Conservation (phyloP, 192 early-diverging fungal genomes). For the Entomortierella parvispora region DNA sequence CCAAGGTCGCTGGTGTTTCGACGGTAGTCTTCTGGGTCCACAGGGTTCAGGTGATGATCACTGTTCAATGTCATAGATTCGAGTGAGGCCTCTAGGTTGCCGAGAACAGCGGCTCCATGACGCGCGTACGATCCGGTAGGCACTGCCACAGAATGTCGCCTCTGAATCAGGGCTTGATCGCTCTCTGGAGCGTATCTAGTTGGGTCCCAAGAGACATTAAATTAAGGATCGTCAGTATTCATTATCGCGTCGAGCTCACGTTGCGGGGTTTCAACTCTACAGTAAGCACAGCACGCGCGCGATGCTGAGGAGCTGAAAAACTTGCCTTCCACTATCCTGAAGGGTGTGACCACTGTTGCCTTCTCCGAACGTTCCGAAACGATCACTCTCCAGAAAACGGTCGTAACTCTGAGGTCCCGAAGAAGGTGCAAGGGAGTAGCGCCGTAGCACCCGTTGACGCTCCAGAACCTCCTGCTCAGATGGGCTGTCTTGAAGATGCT, state of each 20-base stretch:
- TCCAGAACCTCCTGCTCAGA: background rate
- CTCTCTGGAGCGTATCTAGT: conserved; percentile 19
- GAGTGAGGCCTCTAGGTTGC: conserved; percentile 31
- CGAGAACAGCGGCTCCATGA: conserved; percentile 27
- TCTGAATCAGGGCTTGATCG: conserved; percentile 43
- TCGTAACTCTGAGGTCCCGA: conserved; percentile 42
- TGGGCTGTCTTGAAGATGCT: background rate
- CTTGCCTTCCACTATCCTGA: conserved; percentile 16
- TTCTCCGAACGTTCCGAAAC: background rate
- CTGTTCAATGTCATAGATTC: conserved; percentile 43
- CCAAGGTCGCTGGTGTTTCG: conserved; percentile 49
- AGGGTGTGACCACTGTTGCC: too few species aligned
- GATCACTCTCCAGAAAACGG: conserved; percentile 31
- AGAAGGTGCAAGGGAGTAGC: conserved; percentile 39
- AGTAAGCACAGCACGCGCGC: too few species aligned
- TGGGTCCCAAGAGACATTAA: too few species aligned
- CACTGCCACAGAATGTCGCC: conserved; percentile 63
- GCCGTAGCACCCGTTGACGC: conserved; percentile 9
- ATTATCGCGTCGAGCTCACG: too few species aligned
- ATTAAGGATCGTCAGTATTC: too few species aligned
- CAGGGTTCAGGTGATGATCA: conserved; percentile 8
- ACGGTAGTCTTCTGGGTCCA: conserved; percentile 55
- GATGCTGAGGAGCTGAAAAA: too few species aligned
- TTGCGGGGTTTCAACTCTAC: background rate
- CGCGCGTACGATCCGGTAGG: conserved; percentile 52